Conservation (phyloP, 148 eudicot genomes). For the Limonium bicolor region DNA sequence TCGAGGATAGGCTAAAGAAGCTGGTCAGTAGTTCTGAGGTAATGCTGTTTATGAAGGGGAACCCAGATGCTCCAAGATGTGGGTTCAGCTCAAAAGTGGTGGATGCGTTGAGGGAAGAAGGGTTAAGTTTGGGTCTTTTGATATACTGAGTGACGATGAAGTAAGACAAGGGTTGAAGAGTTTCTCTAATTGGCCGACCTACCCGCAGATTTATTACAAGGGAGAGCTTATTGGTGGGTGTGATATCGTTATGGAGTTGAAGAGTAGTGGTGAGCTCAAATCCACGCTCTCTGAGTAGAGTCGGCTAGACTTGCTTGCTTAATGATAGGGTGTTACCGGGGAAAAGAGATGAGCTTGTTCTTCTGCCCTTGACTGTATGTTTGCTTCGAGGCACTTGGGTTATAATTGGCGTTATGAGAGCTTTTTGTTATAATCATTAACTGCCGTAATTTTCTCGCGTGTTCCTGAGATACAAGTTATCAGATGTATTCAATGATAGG, state of each 20-base stretch:
- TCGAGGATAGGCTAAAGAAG: slow-evolving; percentile 50
- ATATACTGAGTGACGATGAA: slow-evolving; percentile 63
- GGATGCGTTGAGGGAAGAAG: slow-evolving; percentile 60
- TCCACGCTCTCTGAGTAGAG: slow-evolving; percentile 67
- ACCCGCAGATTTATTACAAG: slow-evolving; percentile 89
- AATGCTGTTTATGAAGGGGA: slow-evolving; percentile 93
- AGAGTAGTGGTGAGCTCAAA: slow-evolving; percentile 50
- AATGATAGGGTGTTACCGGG: too few relatives aligned
- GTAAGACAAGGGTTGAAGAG: slow-evolving; percentile 82
- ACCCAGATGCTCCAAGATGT: slow-evolving; percentile 72
- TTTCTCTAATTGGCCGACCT: slow-evolving; percentile 95
- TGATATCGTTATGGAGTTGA: slow-evolving; percentile 81
- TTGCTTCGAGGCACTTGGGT: too few relatives aligned
- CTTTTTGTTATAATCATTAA: too few relatives aligned
- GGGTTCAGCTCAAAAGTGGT: slow-evolving; percentile 96
- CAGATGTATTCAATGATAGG: too few relatives aligned
- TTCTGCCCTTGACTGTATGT: too few relatives aligned
- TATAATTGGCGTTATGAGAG: too few relatives aligned
- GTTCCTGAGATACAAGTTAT: too few relatives aligned
- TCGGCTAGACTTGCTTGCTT: too few relatives aligned
- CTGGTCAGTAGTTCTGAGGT: slow-evolving; percentile 43
- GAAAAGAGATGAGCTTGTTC: too few relatives aligned
- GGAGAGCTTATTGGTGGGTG: slow-evolving; percentile 93
- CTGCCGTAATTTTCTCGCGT: too few relatives aligned
- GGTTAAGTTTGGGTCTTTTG: slow-evolving; percentile 67